A percentile compares a stretch with the other conserved stretches of the same genome.
These are phyloP conservation scores for Amanita brunnescens DNA, from an alignment of 768 basidiomycete species.

Conservation along the genomic window DNA sequence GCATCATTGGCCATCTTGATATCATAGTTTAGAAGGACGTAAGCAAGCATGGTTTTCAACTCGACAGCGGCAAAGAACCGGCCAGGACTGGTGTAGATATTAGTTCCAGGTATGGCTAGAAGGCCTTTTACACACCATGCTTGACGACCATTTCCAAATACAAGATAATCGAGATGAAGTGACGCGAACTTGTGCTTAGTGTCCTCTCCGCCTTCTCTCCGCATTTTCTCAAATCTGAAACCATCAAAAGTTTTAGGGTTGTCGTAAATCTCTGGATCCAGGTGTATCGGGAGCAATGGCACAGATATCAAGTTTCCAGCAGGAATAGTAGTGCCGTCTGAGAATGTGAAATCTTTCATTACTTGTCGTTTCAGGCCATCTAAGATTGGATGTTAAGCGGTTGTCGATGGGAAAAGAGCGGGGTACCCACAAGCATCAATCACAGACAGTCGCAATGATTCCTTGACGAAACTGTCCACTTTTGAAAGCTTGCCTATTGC, in stretches of 20 bases:
- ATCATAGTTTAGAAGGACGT: slow-evolving; percentile 26
- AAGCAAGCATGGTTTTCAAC: slow-evolving; percentile 24
- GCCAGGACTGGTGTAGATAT: slow-evolving; percentile 15
- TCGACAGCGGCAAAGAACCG: slow-evolving; percentile 28
- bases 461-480: slow-evolving; percentile 38
- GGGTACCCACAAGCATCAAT: slow-evolving; percentile 19
- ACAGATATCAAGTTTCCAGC: slow-evolving; percentile 16
- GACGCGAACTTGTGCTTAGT: slow-evolving; percentile 25
- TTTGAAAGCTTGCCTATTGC: slow-evolving; percentile 31
- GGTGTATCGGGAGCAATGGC: slow-evolving; percentile 10
- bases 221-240: slow-evolving; percentile 31
- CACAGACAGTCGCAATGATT: slow-evolving; percentile 24
- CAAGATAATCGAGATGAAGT: slow-evolving; percentile 17
- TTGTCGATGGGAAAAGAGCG: slow-evolving; percentile 12
- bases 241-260: slow-evolving; percentile 24
- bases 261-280: slow-evolving; percentile 25
- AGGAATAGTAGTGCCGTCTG: slow-evolving; percentile 19
- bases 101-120: not conserved
- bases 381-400: slow-evolving; percentile 3
- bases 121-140: slow-evolving; percentile 10
- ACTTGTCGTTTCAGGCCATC: slow-evolving; percentile 23
- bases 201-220: slow-evolving; percentile 18
- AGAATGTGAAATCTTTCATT: slow-evolving; percentile 29
- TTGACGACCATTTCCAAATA: slow-evolving; percentile 25
- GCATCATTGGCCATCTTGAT: slow-evolving; percentile 21